A percentile compares a stretch with the other conserved stretches of the same genome.
Evolutionary conservation across 2,329 filamentous ascomycete genomes (phyloP).

Genomic region (Drechslerella coelobrocha): DNA sequence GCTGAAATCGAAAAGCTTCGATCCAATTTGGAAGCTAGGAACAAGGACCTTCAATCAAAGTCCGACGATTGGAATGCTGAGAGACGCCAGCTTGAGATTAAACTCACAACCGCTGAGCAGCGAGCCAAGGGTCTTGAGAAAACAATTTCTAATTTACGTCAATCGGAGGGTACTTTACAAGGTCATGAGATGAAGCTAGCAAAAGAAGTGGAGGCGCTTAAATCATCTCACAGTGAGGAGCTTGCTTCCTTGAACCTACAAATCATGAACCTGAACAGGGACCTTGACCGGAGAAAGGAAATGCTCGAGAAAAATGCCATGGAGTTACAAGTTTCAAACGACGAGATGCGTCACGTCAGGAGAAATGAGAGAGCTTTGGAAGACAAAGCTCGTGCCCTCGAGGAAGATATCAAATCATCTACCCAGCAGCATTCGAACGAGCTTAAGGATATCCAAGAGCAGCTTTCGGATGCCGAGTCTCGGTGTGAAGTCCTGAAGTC

Average conservation of each 20-base stretch:
- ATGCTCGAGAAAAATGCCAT: conserved; percentile 70
- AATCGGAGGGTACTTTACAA: conserved; percentile 41
- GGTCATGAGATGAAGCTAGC: conserved; percentile 59
- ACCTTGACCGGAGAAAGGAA: conserved; percentile 72
- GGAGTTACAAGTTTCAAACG: conserved; percentile 71
- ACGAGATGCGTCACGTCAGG: conserved; percentile 73
- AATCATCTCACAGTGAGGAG: conserved; percentile 64
- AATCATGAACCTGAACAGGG: conserved; percentile 74
- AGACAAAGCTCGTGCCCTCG: conserved; percentile 77
- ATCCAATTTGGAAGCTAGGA: conserved; percentile 48
- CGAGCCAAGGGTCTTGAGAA: conserved; percentile 72
- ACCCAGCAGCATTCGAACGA: conserved; percentile 68
- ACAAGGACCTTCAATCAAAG: conserved; percentile 51
- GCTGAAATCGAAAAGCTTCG: conserved; percentile 53
- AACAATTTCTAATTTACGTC: conserved; percentile 64
- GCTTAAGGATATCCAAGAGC: conserved; percentile 66
- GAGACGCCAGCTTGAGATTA: conserved; percentile 69
- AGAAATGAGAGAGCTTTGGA: conserved; percentile 71
- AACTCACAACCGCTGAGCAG: conserved; percentile 72
- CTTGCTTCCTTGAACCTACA: conserved; percentile 68
- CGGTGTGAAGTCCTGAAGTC: conserved; percentile 32
- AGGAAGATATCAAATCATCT: conserved; percentile 60
- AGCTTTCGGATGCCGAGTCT: conserved; percentile 56
- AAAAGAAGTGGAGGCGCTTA: conserved; percentile 72
- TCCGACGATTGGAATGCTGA: conserved; percentile 59